Percentiles rank a stretch among this genome's conserved stretches.
phyloP scores from a whole-genome alignment of 2,329 filamentous ascomycete species.

The Talaromyces sp. region DNA sequence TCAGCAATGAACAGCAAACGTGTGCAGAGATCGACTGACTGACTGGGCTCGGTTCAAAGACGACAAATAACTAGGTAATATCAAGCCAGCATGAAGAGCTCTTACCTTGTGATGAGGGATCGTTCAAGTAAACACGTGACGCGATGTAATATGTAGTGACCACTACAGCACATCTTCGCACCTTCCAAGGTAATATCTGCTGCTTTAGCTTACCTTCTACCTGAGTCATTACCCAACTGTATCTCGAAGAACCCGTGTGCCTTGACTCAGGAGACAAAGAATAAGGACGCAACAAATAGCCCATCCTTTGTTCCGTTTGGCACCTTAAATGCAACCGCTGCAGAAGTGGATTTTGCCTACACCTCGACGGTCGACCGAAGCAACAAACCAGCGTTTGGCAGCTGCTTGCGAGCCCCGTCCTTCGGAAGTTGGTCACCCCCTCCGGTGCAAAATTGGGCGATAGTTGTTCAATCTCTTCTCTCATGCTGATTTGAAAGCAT shows the following conservation, averaged over 20 bases:
- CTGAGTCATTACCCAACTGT: neutral
- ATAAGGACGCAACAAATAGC: neutral
- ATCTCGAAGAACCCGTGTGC: neutral
- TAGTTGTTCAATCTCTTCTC: neutral
- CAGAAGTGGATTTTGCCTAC: neutral
- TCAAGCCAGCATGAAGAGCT: no score
- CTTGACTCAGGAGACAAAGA: constrained; percentile 2
- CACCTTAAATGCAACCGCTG: constrained; percentile 3
- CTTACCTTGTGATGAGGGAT: no score
- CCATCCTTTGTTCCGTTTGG: constrained; percentile 1
- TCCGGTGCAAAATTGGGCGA: neutral
- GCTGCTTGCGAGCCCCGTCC: neutral
- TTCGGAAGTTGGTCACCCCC: neutral
- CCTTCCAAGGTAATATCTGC: neutral
- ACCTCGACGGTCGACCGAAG: neutral
- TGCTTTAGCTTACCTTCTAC: neutral
- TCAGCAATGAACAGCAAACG: neutral
- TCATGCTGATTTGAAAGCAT: neutral
- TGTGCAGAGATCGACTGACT: constrained; percentile 1
- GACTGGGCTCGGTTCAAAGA: no score
- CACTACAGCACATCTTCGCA: neutral
- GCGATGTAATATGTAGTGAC: neutral
- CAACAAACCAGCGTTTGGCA: neutral
- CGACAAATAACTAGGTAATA: no score
- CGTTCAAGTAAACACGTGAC: neutral